Evolutionary conservation across 805 yeast genomes (phyloP).

Genomic region (Wickerhamomyces silvicola): DNA sequence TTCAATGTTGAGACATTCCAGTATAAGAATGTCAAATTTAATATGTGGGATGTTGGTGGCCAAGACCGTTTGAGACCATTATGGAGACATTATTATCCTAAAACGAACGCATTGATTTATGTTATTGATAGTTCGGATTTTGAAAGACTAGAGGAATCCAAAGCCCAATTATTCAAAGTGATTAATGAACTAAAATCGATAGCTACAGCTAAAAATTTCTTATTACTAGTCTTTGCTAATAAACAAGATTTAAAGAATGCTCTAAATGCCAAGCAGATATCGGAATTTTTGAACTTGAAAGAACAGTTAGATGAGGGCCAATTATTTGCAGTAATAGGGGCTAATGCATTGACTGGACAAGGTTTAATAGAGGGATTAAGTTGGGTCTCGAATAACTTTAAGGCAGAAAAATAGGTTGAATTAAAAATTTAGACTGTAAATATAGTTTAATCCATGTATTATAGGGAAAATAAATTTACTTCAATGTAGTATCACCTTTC

Average conservation of each 20-base stretch:
- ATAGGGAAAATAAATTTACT: neutral
- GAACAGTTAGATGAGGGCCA: conserved; percentile 55
- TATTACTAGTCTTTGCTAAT: conserved; percentile 80
- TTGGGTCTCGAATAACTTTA: conserved; percentile 70
- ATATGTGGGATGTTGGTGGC: conserved; percentile 96
- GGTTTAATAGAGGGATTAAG: conserved; percentile 84
- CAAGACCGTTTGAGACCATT: conserved; percentile 86
- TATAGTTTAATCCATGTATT: conserved; percentile 1
- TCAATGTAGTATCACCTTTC: conserved; percentile 15
- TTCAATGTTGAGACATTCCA: conserved; percentile 87
- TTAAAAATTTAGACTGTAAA: neutral
- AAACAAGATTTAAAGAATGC: conserved; percentile 95
- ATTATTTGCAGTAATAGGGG: conserved; percentile 87
- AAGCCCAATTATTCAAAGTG: conserved; percentile 69
- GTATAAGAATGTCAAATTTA: conserved; percentile 74
- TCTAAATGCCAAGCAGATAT: conserved; percentile 77
- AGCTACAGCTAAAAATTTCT: conserved; percentile 55
- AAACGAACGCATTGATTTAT: conserved; percentile 85
- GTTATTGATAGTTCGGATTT: conserved; percentile 81
- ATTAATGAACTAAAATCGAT: conserved; percentile 64
- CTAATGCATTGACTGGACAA: conserved; percentile 84
- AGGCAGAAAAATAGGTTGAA: conserved; percentile 9
- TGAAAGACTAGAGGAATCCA: conserved; percentile 69
- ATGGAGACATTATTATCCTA: conserved; percentile 94
- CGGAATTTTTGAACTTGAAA: conserved; percentile 61